Base-by-base conservation (phyloP, 768 basidiomycete species). In the Hebeloma cylindrosporum region DNA sequence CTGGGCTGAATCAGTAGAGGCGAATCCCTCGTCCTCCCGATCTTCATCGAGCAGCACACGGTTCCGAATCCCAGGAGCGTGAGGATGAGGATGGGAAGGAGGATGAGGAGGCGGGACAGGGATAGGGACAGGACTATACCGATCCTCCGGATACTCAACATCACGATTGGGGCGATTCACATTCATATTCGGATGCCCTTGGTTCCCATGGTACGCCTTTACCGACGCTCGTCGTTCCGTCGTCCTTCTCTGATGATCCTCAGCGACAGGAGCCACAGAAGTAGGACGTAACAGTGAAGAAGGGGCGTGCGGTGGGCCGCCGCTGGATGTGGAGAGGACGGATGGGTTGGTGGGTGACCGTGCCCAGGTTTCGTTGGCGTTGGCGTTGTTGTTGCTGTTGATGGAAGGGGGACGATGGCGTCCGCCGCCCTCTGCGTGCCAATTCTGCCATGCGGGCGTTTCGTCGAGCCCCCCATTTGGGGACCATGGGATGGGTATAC, bases 401-500 rank as follows among this genome's bases (percentile, higher is more conserved):
- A 4, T 40, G 44, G 25, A 14, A 14, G 16, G 29, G 29, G 11
- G 29, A 3, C 16, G 11, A 30, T 14, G 29, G 5, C 29, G 29
- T 14, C 18, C 29, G 17, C 44, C 34, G 4, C 45, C 45, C 33
- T 50, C 51, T 10, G 33, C 20, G 3, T 43, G 45, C 54, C 54
- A 56, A 7, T 43, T 38, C 32, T 40, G 39, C 56, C 56, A 57
- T 17, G 50, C 38, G 1, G 56, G 52, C 9, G 27, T 44, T 16
- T 37, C 22, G 31, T 45, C 21, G 33, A n/a, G n/a, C n/a, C n/a
- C n/a, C n/a, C n/a, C n/a, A n/a, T n/a, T 45, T 42, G 25, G 14
- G 33, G 27, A 52, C 5, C 41, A 50, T 8, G 50, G 41, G 9
- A 52, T 54, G 7, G 56, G 47, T 16, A 53, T 47, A 20, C 52